Conservation (phyloP, 495 filamentous ascomycete genomes). For the Talaromyces stipitatus region DNA sequence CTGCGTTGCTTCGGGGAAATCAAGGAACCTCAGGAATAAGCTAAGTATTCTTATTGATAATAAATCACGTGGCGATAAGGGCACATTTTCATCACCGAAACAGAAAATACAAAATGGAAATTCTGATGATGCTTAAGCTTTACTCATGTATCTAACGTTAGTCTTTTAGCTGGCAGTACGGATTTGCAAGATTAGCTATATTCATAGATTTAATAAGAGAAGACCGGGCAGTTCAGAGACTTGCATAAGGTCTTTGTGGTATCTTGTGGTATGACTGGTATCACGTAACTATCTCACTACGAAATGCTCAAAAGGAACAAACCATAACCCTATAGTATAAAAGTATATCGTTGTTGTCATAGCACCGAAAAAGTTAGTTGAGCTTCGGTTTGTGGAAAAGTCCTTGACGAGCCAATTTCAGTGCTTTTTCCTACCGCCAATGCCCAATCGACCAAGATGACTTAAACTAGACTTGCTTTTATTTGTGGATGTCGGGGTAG, state of each 20-base stretch:
- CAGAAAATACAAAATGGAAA: no score
- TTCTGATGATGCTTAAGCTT: no score
- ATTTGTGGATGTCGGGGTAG: constrained; percentile 31
- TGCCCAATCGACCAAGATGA: constrained; percentile 63
- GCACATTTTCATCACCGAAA: no score
- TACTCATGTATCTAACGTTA: not conserved
- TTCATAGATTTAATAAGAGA: not conserved
- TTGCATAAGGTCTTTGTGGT: not conserved
- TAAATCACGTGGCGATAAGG: not conserved
- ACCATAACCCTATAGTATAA: not conserved
- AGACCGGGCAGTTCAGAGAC: not conserved
- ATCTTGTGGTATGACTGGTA: no score
- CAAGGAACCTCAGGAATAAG: not conserved
- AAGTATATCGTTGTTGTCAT: not conserved
- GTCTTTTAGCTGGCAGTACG: not conserved
- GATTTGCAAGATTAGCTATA: not conserved
- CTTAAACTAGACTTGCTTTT: constrained; percentile 59
- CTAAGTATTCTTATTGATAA: not conserved
- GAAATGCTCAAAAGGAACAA: no score
- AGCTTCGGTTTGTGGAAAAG: not conserved
- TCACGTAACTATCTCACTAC: not conserved
- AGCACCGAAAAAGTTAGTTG: not conserved
- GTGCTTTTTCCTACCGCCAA: constrained; percentile 45
- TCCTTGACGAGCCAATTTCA: not conserved
- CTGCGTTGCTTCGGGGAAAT: not conserved